These are phyloP conservation scores for Trichosporon sp. DNA, from an alignment of 1,284 basidiomycete genomes.

Conservation along the genomic window DNA sequence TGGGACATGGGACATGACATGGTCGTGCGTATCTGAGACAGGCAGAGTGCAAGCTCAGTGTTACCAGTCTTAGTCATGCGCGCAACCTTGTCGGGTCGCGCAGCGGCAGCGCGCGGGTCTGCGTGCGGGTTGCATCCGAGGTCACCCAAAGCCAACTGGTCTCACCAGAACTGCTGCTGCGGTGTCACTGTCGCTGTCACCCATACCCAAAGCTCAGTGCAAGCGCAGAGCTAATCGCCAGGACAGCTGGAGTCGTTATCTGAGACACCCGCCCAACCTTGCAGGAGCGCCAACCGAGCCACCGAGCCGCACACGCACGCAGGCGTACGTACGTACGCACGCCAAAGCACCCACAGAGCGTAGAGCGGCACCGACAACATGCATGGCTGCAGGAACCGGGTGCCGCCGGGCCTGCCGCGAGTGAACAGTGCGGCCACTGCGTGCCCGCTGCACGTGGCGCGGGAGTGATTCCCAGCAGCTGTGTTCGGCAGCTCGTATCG, in stretches of 20 bases:
- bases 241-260: background rate
- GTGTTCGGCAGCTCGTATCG: no score
- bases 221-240: background rate
- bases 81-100: no score
- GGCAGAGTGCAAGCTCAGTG: no score
- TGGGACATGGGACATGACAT: background rate
- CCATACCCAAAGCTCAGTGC: background rate
- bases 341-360: background rate
- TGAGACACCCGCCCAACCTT: background rate
- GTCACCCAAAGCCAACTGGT: background rate
- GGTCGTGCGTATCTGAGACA: background rate
- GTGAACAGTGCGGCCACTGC: no score
- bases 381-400: background rate
- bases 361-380: background rate
- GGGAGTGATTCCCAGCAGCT: no score
- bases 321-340: background rate
- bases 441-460: no score
- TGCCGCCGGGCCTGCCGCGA: no score
- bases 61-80: background rate
- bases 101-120: no score
- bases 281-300: background rate
- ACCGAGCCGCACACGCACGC: no score
- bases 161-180: background rate
- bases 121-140: background rate
- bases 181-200: background rate